Conservation (phyloP, 805 yeast species). For the Cephaloascus fragrans region DNA sequence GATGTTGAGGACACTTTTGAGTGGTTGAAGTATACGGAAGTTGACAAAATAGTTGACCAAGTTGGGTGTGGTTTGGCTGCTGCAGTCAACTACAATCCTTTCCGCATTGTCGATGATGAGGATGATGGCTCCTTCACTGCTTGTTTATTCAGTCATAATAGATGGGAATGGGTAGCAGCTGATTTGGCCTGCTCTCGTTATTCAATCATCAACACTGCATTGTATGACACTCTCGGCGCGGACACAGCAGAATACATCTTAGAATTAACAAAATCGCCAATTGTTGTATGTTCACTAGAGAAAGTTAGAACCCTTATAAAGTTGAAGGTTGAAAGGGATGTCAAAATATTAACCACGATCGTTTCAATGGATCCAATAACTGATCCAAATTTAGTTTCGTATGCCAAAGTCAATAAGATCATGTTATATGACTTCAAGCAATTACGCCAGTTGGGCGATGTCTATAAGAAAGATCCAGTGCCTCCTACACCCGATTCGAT, state of each 20-base stretch:
- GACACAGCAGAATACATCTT: slow-evolving; percentile 56
- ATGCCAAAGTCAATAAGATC: slow-evolving; percentile 11
- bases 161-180: slow-evolving; percentile 59
- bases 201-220: slow-evolving; percentile 41
- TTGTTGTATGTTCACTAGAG: slow-evolving; percentile 24
- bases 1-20: slow-evolving; percentile 11
- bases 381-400: slow-evolving; percentile 2
- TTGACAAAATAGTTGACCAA: slow-evolving; percentile 9
- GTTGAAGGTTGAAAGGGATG: slow-evolving; percentile 18
- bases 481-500: slow-evolving; percentile 17
- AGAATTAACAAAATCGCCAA: slow-evolving; percentile 50
- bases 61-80: slow-evolving; percentile 11
- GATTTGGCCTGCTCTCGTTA: slow-evolving; percentile 61
- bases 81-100: slow-evolving; percentile 12
- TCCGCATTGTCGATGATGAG: slow-evolving; percentile 1
- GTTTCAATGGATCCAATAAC: slow-evolving; percentile 24
- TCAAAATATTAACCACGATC: slow-evolving; percentile 19
- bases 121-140: slow-evolving; percentile 35
- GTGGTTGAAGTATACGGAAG: slow-evolving; percentile 13
- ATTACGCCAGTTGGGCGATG: slow-evolving; percentile 27
- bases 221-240: slow-evolving; percentile 50
- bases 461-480: slow-evolving; percentile 15
- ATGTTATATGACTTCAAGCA: slow-evolving; percentile 32
- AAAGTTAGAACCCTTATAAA: slow-evolving; percentile 17
- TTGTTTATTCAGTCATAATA: slow-evolving; percentile 46